Evolutionary conservation across 1,284 basidiomycete genomes (phyloP), one percentile per base, ranked within the genome.

Genomic region (Austroboletus novae-zelandiae): DNA sequence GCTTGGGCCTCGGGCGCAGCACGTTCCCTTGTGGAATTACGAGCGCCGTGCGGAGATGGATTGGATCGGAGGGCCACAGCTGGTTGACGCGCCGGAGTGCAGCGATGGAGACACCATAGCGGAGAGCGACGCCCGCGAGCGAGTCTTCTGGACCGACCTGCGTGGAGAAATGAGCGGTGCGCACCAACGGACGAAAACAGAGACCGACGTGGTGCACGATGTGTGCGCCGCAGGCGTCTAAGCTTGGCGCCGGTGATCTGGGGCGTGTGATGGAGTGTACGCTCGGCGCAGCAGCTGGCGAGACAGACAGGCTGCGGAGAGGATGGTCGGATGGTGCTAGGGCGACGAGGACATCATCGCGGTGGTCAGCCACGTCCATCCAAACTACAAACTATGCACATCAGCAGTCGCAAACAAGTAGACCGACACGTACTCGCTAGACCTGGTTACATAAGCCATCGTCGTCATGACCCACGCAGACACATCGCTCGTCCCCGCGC

Each of bases 51-150:
- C 93, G 86, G 32, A 94, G 77, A 68, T 95, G 91, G 43, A 98
- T 88, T 0, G 91, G 79, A 65, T 97, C 94, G 14, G 89, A 87
- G 1, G 90, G 70, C 94, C 94, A 97, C 5, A 98, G 75, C 56
- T 94, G 91, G 69, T 98, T 98, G 37, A 84, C 84, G 57, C 83
- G 80, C 42, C 93, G 84, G 13, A 98, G 76, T n/a, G 88, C 84
- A 13, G 89, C 78, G 43, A 95, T 74, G 9, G 85, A 80, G 48
- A 94, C 86, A 4, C 91, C 91, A 65, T 96, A 96, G 58, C 86
- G 88, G 41, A 97, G 74, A 0, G 94, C 85, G 18, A 97, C 86
- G 14, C 91, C 87, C 14, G 91, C 81, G 15, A 96, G 72, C 4
- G 92, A 89, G 62, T 97, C 94, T 18, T 75, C 77, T 5, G 82